Conservation (phyloP, 441 rosid species). For the Erodium texanum region DNA sequence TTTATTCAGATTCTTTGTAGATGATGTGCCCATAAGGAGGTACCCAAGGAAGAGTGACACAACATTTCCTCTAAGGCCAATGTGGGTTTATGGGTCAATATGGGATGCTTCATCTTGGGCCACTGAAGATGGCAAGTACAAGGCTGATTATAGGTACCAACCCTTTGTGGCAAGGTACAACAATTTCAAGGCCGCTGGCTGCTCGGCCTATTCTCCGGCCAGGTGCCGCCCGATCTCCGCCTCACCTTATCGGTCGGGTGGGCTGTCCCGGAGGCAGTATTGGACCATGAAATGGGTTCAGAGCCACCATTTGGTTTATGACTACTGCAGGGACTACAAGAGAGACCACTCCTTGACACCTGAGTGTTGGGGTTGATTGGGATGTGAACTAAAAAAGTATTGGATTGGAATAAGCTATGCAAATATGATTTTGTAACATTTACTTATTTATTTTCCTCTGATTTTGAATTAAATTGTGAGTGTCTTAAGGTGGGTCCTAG, state of each 20-base stretch:
- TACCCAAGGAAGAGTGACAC: constrained; percentile 64
- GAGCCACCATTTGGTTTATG: constrained; percentile 48
- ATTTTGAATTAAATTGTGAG: too few relatives aligned
- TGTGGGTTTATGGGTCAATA: constrained; percentile 95
- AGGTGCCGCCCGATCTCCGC: constrained; percentile 61
- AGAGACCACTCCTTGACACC: constrained; percentile 81
- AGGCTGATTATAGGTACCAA: constrained; percentile 83
- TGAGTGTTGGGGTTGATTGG: constrained; percentile 36
- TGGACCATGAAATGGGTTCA: constrained; percentile 81
- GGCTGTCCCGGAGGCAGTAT: constrained; percentile 53
- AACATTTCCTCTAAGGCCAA: constrained; percentile 84
- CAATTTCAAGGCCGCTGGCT: constrained; percentile 64
- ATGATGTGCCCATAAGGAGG: constrained; percentile 90
- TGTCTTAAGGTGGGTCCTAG: background rate
- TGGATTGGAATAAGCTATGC: background rate
- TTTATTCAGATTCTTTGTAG: constrained; percentile 63
- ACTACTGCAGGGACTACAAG: constrained; percentile 64
- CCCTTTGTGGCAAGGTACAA: constrained; percentile 70
- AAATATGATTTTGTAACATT: background rate
- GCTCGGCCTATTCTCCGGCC: constrained; percentile 58
- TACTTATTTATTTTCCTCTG: background rate
- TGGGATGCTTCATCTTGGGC: constrained; percentile 99
- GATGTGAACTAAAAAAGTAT: background rate
- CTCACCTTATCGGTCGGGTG: constrained; percentile 60
- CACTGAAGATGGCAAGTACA: constrained; percentile 85